Conservation (phyloP, 2,329 filamentous ascomycete species). For the Sphaerulina vaccinii region DNA sequence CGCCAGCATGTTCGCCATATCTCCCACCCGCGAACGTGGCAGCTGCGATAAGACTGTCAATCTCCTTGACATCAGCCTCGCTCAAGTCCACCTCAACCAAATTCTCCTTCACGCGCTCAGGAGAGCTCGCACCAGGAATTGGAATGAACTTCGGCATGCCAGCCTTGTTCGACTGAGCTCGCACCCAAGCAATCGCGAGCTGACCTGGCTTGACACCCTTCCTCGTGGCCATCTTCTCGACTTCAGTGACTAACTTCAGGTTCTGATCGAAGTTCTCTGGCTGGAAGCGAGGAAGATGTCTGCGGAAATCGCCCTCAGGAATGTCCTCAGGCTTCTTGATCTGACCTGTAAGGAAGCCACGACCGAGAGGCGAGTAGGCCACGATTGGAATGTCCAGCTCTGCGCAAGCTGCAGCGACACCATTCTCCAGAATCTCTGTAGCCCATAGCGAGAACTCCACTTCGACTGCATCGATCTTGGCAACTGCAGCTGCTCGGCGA, state of each 20-base stretch:
- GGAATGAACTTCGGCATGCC: constrained; percentile 48
- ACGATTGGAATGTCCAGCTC: constrained; percentile 68
- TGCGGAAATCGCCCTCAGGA: constrained; percentile 51
- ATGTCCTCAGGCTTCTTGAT: constrained; percentile 56
- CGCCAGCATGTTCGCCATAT: constrained; percentile 35
- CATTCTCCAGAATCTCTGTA: constrained; percentile 58
- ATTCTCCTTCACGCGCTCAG: constrained; percentile 44
- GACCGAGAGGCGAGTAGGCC: constrained; percentile 70
- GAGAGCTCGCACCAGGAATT: constrained; percentile 44
- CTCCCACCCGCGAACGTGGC: constrained; percentile 45
- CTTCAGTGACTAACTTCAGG: constrained; percentile 57
- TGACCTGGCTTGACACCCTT: constrained; percentile 54
- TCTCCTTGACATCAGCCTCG: constrained; percentile 51
- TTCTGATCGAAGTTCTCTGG: constrained; percentile 64
- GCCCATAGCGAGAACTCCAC: constrained; percentile 60
- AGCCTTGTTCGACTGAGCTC: constrained; percentile 42
- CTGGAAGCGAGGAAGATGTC: constrained; percentile 58
- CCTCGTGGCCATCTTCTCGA: constrained; percentile 58
- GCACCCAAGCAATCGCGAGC: constrained; percentile 52
- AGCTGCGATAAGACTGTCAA: constrained; percentile 52
- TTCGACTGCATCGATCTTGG: constrained; percentile 59
- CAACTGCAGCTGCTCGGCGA: constrained; percentile 51
- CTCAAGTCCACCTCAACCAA: constrained; percentile 42
- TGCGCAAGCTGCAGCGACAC: constrained; percentile 55
- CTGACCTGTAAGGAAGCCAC: constrained; percentile 58